phyloP scores from a whole-genome alignment of 345 rosid species.

The Combretum micranthum region DNA sequence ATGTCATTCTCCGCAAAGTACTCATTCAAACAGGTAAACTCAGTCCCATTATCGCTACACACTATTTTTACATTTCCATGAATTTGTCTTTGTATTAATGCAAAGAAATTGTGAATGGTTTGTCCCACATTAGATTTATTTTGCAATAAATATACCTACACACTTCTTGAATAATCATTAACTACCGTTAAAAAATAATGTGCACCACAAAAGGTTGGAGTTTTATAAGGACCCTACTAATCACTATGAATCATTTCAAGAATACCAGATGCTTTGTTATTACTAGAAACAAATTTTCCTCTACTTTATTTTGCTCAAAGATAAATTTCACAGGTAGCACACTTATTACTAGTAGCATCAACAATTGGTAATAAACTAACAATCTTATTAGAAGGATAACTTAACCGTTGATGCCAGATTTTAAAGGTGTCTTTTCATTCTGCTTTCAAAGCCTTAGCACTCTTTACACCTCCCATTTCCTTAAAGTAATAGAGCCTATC shows the following conservation, averaged over 20 bases:
- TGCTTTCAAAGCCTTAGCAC: not conserved
- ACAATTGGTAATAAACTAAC: not conserved
- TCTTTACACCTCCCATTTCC: constrained; percentile 10
- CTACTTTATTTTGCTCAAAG: constrained; percentile 4
- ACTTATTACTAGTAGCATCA: not conserved
- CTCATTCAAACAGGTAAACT: no score
- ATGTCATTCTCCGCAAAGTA: not conserved
- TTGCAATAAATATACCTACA: no score
- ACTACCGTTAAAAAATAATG: not conserved
- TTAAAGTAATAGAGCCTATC: no score
- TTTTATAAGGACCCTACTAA: not conserved
- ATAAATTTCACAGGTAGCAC: constrained; percentile 2
- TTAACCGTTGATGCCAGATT: not conserved
- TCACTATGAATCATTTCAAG: constrained; percentile 6
- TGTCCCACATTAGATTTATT: no score
- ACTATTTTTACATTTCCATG: no score
- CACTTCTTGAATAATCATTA: no score
- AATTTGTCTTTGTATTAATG: no score
- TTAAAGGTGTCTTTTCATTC: no score
- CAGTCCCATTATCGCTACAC: no score
- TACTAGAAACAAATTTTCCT: not conserved
- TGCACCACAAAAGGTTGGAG: not conserved
- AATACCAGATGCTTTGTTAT: not conserved
- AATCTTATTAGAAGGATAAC: not conserved
- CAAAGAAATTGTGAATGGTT: no score